Conservation (phyloP, 805 yeast genomes). For the Barnettozyma salicaria region DNA sequence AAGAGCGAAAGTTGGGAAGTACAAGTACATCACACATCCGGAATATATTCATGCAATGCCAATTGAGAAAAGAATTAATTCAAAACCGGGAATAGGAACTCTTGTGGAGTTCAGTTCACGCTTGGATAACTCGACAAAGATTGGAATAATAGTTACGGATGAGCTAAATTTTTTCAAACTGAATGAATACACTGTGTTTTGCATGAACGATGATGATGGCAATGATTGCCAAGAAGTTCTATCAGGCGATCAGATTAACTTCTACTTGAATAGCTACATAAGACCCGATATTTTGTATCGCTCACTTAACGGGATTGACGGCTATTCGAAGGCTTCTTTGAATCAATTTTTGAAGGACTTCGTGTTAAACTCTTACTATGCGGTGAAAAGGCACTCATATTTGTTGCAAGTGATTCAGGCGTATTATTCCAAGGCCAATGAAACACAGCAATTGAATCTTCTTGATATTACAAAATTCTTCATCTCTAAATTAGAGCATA, state of each 20-base stretch:
- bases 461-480: constrained; percentile 3
- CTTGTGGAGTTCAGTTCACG: constrained; percentile 7
- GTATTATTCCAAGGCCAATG: constrained; percentile 4
- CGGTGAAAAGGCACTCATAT: constrained; percentile 1
- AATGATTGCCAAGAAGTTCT: not conserved
- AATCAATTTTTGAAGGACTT: constrained; percentile 6
- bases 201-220: constrained; percentile 1
- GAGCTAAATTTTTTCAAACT: constrained; percentile 8
- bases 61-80: constrained; percentile 2
- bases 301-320: constrained; percentile 1
- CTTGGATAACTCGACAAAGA: not conserved
- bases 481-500: constrained; percentile 1
- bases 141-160: constrained; percentile 11
- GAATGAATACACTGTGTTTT: constrained; percentile 9
- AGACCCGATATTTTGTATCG: constrained; percentile 7
- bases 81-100: constrained; percentile 11
- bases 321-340: not conserved
- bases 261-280: constrained; percentile 3
- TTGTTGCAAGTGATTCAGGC: constrained; percentile 10
- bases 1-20: no score
- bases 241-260: constrained; percentile 6
- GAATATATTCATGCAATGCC: constrained; percentile 3
- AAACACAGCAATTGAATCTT: constrained; percentile 6
- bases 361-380: constrained; percentile 4
- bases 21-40: not conserved